Base-by-base conservation (phyloP, 257 asterid species). In the Nicotiana knightiana region DNA sequence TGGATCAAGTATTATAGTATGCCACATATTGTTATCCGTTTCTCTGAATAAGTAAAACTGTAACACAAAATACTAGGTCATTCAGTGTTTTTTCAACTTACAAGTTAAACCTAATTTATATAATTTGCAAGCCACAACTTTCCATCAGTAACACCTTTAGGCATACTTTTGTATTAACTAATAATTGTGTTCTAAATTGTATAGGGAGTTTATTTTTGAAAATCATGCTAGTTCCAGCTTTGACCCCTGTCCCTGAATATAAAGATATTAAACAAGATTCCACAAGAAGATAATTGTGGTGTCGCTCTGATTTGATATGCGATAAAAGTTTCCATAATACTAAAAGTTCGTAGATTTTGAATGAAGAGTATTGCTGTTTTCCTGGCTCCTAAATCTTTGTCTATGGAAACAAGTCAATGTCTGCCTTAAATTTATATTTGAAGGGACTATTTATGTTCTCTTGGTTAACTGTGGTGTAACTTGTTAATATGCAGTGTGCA, bases 401-500 rank as follows among this genome's bases (percentile, higher is more conserved):
- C 51, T 43, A 43, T 43, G 12, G 51, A 43, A 43, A 8, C 51
- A 43, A 43, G 51, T 43, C 51, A 43, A 43, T 43, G 51, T 43
- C 51, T 43, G 51, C 12, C 51, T 9, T 9, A 43, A 9, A 9
- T 43, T 43, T 53, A 3, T 53, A 53, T 11, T 53, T 13, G 16
- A 28, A 26, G 28, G 51, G 79, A 13, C 28, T 51, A 3, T 26
- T 51, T 26, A 48, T 13, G 26, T 3, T 26, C 5, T 48, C 79
- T 13, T 73, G 43, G 12, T 75, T 73, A 73, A 71, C 39, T 6
- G 33, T 13, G 79, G 43, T 13, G 7, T 75, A 75, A 75, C 80
- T 75, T 51, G 46, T 75, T 13, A 57, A 67, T 53, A 63, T 82
- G 93, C 93, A 94, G 98, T 81, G 99, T 96, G 82, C 98, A 96